A percentile compares a stretch with the other conserved stretches of the same genome.
phyloP scores from a whole-genome alignment of 352 stramenopile species.

The Pythium pyrilobum region DNA sequence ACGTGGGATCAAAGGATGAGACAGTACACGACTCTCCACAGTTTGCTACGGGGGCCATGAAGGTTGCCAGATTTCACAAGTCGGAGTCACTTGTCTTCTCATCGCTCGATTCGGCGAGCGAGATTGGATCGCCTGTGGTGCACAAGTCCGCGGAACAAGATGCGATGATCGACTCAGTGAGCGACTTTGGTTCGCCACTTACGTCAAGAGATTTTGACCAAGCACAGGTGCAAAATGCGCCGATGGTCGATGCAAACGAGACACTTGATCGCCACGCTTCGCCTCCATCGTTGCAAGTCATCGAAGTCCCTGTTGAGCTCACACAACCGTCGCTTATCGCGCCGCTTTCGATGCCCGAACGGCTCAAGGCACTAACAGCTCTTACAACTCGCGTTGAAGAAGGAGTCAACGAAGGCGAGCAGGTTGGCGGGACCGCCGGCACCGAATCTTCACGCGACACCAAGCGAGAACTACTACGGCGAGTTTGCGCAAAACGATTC shows the following conservation, averaged over 20 bases:
- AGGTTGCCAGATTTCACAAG: background rate
- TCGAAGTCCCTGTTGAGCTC: background rate
- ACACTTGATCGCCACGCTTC: no score
- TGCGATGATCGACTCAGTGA: slow-evolving; percentile 13
- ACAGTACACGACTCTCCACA: no score
- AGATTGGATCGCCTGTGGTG: slow-evolving; percentile 3
- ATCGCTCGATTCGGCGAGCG: slow-evolving; percentile 16
- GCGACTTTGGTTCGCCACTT: slow-evolving; percentile 11
- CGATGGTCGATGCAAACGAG: no score
- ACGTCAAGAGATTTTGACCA: background rate
- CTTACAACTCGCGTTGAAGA: slow-evolving; percentile 62
- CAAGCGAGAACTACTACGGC: slow-evolving; percentile 73
- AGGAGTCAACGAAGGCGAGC: slow-evolving; percentile 50
- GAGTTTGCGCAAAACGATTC: background rate
- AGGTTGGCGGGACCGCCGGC: slow-evolving; percentile 19
- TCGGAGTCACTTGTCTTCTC: slow-evolving; percentile 9
- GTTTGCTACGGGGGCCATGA: no score
- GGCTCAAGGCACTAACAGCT: slow-evolving; percentile 46
- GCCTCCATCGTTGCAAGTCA: no score
- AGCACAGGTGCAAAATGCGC: no score
- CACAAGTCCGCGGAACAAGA: background rate
- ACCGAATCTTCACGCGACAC: slow-evolving; percentile 40
- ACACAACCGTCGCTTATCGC: slow-evolving; percentile 20
- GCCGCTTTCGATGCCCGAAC: slow-evolving; percentile 42
- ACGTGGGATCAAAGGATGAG: no score